phyloP scores from a whole-genome alignment of 805 yeast genomes.

The Candida maltosa region DNA sequence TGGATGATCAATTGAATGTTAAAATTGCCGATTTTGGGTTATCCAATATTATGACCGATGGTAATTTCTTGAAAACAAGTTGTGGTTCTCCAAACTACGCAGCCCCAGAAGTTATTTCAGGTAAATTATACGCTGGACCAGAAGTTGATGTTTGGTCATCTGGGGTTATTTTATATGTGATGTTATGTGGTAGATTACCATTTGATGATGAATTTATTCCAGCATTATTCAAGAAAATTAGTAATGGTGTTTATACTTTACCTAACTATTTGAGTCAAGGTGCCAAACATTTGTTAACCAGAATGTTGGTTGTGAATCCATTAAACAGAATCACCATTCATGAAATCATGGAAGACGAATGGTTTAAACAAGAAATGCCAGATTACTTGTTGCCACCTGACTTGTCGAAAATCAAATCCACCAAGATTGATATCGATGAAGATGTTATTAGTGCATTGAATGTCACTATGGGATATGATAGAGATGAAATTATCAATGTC shows the following conservation, averaged over 20 bases:
- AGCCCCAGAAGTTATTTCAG: conserved; percentile 93
- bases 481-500: conserved; percentile 77
- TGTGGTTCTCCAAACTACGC: conserved; percentile 98
- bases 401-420: conserved; percentile 30
- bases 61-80: conserved; percentile 77
- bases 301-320: conserved; percentile 93
- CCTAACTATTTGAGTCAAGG: conserved; percentile 78
- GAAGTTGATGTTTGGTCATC: conserved; percentile 98
- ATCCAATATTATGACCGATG: conserved; percentile 77
- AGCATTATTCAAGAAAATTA: conserved; percentile 89
- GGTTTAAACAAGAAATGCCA: conserved; percentile 83
- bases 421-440: conserved; percentile 60
- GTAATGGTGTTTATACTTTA: conserved; percentile 87
- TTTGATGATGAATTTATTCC: conserved; percentile 94
- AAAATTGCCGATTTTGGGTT: conserved; percentile 96
- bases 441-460: conserved; percentile 71
- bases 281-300: conserved; percentile 72
- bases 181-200: conserved; percentile 97
- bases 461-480: conserved; percentile 84
- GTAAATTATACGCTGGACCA: conserved; percentile 91
- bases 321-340: conserved; percentile 69
- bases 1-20: conserved; percentile 88
- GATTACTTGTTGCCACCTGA: conserved; percentile 71
- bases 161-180: conserved; percentile 92
- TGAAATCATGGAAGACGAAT: conserved; percentile 91